phyloP scores from a whole-genome alignment of 2,329 filamentous ascomycete species.

The Herpotrichia juniperi region DNA sequence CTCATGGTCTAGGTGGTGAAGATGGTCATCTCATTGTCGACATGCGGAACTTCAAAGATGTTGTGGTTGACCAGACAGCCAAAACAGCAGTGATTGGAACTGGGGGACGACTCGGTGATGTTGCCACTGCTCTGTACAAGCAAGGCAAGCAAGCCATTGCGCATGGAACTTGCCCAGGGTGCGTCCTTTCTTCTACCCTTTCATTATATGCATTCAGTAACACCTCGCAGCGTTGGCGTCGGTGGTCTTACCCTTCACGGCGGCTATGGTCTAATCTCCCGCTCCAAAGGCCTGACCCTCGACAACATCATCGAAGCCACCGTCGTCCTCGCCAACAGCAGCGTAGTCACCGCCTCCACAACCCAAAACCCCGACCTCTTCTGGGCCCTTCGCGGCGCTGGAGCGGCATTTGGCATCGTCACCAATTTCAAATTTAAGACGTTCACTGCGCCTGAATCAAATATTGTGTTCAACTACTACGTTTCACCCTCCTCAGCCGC shows the following conservation, averaged over 20 bases:
- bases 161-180: conserved; percentile 60
- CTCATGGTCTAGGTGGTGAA: conserved; percentile 54
- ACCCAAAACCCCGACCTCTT: conserved; percentile 46
- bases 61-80: conserved; percentile 47
- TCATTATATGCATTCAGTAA: conserved; percentile 13
- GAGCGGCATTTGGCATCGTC: conserved; percentile 48
- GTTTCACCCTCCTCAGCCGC: conserved; percentile 19
- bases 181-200: conserved; percentile 20
- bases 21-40: conserved; percentile 55
- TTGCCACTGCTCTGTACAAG: conserved; percentile 31
- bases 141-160: conserved; percentile 48
- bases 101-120: conserved; percentile 52
- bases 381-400: conserved; percentile 48
- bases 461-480: conserved; percentile 31
- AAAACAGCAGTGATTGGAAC: conserved; percentile 52
- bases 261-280: conserved; percentile 34
- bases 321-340: conserved; percentile 43
- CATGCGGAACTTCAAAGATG: conserved; percentile 51
- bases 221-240: conserved; percentile 29
- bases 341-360: conserved; percentile 40
- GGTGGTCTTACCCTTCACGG: conserved; percentile 33
- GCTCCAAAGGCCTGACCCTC: conserved; percentile 29
- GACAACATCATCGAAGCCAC: conserved; percentile 30
- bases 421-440: conserved; percentile 42
- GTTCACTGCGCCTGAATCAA: conserved; percentile 28